Evolutionary conservation across 495 filamentous ascomycete species (phyloP).

Genomic region (Talaromyces proteolyticus): DNA sequence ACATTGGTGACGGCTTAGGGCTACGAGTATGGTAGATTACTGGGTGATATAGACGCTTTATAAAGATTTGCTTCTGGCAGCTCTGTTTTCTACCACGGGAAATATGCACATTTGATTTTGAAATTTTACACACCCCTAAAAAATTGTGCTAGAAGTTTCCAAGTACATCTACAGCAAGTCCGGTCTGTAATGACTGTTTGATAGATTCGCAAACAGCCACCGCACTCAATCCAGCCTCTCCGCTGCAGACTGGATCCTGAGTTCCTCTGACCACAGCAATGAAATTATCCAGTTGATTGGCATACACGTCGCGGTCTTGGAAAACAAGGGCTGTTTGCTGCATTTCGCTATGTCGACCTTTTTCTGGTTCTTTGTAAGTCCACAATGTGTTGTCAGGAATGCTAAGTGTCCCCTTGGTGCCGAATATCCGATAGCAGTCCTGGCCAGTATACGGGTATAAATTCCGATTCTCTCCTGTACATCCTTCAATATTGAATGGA

Average conservation of each 20-base stretch:
- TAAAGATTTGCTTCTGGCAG: too few relatives aligned
- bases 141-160: too few relatives aligned
- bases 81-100: too few relatives aligned
- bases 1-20: too few relatives aligned
- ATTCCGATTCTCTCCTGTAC: conserved; percentile 48
- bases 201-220: conserved; percentile 39
- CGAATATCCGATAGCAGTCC: conserved; percentile 11
- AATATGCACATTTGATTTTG: too few relatives aligned
- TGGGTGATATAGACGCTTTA: too few relatives aligned
- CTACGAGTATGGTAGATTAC: too few relatives aligned
- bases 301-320: background rate
- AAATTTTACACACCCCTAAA: too few relatives aligned
- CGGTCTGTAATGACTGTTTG: conserved; percentile 30
- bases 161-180: conserved; percentile 22
- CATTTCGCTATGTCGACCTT: background rate
- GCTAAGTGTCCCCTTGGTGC: conserved; percentile 6
- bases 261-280: conserved; percentile 42
- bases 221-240: conserved; percentile 37
- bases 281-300: conserved; percentile 46
- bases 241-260: conserved; percentile 37
- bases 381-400: conserved; percentile 6
- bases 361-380: conserved; percentile 2
- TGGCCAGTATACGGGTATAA: conserved; percentile 7
- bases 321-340: background rate
- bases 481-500: conserved; percentile 49